A percentile compares a stretch with the other conserved stretches of the same genome.
These are phyloP conservation scores for Lactarius hatsudake DNA, from an alignment of 768 basidiomycete genomes.

Conservation along the genomic window DNA sequence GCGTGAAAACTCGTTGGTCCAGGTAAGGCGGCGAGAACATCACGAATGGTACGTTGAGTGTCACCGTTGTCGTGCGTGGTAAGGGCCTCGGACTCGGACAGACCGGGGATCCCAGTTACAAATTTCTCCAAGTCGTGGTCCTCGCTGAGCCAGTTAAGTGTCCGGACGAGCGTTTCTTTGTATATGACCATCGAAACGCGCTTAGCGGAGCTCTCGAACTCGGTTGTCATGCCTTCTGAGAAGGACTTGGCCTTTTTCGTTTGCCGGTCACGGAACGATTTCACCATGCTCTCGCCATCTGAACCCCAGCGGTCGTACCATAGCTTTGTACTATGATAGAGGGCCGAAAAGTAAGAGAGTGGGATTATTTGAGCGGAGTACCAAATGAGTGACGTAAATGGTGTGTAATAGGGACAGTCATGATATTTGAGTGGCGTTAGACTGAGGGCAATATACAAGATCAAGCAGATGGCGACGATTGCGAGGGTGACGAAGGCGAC, in stretches of 20 bases:
- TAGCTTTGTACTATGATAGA: background rate
- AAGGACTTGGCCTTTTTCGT: background rate
- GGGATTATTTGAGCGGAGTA: background rate
- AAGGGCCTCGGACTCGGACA: background rate
- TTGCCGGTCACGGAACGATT: background rate
- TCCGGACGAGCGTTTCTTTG: background rate
- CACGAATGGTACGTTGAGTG: no score
- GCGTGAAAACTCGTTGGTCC: background rate
- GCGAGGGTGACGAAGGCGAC: background rate
- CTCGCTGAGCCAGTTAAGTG: background rate
- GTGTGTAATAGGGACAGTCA: conserved; percentile 1
- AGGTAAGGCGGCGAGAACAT: background rate
- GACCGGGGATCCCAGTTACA: background rate
- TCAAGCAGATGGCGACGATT: background rate
- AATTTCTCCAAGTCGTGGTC: background rate
- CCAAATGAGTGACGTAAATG: background rate
- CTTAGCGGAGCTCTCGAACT: background rate
- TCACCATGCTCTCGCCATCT: background rate
- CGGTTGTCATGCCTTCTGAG: background rate
- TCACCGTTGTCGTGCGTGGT: background rate
- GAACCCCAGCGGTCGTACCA: background rate
- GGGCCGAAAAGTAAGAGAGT: background rate
- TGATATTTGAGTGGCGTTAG: background rate
- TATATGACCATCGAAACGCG: background rate
- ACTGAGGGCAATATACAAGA: background rate